Conservation (phyloP, 345 rosid genomes). For the Rhodomyrtus tomentosa region DNA sequence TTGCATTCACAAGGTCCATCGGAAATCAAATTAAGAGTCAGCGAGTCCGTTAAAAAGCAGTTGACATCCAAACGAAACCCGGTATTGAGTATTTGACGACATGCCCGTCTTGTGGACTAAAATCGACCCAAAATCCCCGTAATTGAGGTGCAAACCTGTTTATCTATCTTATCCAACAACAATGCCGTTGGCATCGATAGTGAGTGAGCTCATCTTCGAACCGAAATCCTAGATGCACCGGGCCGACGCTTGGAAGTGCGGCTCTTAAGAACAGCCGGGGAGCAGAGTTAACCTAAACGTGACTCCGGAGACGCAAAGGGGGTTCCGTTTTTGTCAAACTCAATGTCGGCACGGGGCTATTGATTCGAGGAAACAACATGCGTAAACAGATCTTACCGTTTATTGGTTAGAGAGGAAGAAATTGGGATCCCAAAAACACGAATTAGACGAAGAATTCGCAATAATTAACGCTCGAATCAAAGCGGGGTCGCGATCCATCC, state of each 20-base stretch:
- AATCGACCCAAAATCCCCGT: background rate
- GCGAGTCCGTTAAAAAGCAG: background rate
- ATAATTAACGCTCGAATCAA: background rate
- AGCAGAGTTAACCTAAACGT: background rate
- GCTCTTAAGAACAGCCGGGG: background rate
- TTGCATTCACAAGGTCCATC: too few species aligned
- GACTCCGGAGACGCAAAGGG: background rate
- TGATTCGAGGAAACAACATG: background rate
- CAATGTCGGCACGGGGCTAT: background rate
- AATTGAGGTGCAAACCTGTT: background rate
- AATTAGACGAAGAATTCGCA: too few species aligned
- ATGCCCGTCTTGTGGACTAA: background rate
- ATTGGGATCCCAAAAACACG: background rate
- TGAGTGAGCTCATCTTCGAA: background rate
- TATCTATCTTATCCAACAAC: background rate
- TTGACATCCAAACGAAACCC: background rate
- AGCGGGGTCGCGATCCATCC: background rate
- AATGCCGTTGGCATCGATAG: background rate
- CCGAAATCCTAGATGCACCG: background rate
- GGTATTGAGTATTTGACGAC: background rate
- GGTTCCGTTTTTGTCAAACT: background rate
- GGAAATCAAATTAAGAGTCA: background rate
- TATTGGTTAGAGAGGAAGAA: too few species aligned
- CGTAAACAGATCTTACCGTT: background rate
- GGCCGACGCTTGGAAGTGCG: too few species aligned